These are phyloP conservation scores for Bryoglossum gracile DNA, from an alignment of 495 filamentous ascomycete species.

Conservation along the genomic window DNA sequence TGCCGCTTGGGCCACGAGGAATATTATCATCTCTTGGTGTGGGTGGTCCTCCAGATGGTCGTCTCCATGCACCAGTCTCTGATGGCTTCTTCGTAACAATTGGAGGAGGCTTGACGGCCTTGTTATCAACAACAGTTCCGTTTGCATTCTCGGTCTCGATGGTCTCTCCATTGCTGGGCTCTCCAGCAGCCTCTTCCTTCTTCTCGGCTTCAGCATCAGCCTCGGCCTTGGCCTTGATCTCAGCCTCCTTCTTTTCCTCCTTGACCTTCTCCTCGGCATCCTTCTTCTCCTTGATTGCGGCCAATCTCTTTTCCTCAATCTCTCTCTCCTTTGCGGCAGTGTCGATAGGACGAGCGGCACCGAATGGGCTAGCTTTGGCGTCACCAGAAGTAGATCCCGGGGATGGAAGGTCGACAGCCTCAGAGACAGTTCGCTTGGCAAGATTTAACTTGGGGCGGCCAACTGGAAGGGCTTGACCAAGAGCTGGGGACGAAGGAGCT, in stretches of 20 bases:
- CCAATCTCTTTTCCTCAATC: slow-evolving; percentile 77
- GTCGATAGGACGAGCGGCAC: slow-evolving; percentile 83
- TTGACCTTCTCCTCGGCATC: slow-evolving; percentile 83
- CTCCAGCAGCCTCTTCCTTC: slow-evolving; percentile 44
- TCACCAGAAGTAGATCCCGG: slow-evolving; percentile 45
- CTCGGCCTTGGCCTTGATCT: slow-evolving; percentile 51
- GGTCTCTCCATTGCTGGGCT: slow-evolving; percentile 42
- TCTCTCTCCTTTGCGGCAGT: slow-evolving; percentile 80
- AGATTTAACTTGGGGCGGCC: slow-evolving; percentile 75
- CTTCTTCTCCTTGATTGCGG: slow-evolving; percentile 69
- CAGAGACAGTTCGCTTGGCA: slow-evolving; percentile 79
- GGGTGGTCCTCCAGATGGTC: slow-evolving; percentile 35
- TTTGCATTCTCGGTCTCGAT: slow-evolving; percentile 35
- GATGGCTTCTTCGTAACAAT: slow-evolving; percentile 30
- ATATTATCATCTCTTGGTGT: slow-evolving; percentile 23
- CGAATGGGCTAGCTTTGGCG: slow-evolving; percentile 84
- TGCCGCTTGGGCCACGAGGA: slow-evolving; percentile 29
- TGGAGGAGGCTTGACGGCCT: slow-evolving; percentile 38
- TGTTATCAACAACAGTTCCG: slow-evolving; percentile 31
- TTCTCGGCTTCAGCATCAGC: slow-evolving; percentile 37
- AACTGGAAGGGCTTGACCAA: slow-evolving; percentile 41
- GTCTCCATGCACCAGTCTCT: slow-evolving; percentile 47
- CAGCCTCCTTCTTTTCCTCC: slow-evolving; percentile 59
- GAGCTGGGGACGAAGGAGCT: slow-evolving; percentile 56
- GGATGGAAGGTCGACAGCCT: slow-evolving; percentile 47